Evolutionary conservation across 2,329 filamentous ascomycete species (phyloP).

Genomic region (Chrysoporthe cubensis): DNA sequence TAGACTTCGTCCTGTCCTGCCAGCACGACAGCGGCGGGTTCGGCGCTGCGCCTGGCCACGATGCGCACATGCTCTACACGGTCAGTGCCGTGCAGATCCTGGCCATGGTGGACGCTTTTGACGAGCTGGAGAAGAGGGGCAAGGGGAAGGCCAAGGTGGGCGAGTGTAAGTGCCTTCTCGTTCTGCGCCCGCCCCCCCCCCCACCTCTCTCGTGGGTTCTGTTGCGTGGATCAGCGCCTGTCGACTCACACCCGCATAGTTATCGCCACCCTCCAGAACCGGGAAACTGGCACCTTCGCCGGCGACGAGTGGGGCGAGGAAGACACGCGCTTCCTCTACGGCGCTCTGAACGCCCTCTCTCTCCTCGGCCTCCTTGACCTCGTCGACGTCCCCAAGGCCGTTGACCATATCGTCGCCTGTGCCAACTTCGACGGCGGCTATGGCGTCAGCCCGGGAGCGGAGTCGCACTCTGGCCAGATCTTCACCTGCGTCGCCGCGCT

Average conservation of each 20-base stretch:
- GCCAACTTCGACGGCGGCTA: slow-evolving; percentile 95
- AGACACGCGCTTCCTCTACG: slow-evolving; percentile 93
- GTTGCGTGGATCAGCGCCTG: background rate
- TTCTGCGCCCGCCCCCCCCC: background rate
- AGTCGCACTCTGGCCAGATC: slow-evolving; percentile 94
- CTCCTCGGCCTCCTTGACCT: slow-evolving; percentile 74
- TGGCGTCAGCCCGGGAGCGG: slow-evolving; percentile 84
- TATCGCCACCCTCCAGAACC: slow-evolving; percentile 82
- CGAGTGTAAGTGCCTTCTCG: slow-evolving; percentile 65
- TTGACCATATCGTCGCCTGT: slow-evolving; percentile 78
- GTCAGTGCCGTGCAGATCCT: slow-evolving; percentile 94
- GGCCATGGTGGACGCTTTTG: slow-evolving; percentile 81
- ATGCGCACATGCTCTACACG: slow-evolving; percentile 95
- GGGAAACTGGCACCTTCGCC: slow-evolving; percentile 80
- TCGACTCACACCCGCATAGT: slow-evolving; percentile 48
- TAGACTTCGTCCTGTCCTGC: slow-evolving; percentile 95
- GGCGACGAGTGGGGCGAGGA: slow-evolving; percentile 97
- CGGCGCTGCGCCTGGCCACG: slow-evolving; percentile 89
- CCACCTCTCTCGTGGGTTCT: slow-evolving; percentile 21
- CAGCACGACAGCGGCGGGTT: slow-evolving; percentile 89
- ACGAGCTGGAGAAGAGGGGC: slow-evolving; percentile 75
- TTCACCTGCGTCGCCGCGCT: slow-evolving; percentile 92
- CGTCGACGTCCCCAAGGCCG: slow-evolving; percentile 79
- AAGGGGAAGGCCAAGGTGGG: slow-evolving; percentile 74
- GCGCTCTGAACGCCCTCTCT: slow-evolving; percentile 86